Conservation (phyloP, 345 rosid genomes). For the Acer saccharum region DNA sequence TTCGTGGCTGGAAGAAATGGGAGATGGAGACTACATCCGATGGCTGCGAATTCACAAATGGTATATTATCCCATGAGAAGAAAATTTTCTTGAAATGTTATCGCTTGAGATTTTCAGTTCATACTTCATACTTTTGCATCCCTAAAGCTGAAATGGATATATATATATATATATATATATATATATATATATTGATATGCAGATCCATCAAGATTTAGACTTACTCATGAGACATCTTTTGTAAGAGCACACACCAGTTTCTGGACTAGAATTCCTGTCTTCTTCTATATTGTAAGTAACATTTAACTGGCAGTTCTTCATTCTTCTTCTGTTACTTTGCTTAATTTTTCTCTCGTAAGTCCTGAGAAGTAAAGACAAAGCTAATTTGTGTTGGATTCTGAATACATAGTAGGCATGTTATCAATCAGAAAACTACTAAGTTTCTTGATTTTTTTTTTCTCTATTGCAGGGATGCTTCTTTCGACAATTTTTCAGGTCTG, state of each 20-base stretch:
- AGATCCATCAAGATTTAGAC: constrained; percentile 95
- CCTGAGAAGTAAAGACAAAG: background rate
- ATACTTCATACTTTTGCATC: background rate
- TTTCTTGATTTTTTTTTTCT: constrained; percentile 11
- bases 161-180: no score
- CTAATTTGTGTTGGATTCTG: background rate
- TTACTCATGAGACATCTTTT: constrained; percentile 88
- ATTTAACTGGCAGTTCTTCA: background rate
- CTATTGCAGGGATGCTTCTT: constrained; percentile 85
- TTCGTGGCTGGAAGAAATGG: constrained; percentile 94
- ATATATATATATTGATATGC: constrained; percentile 18
- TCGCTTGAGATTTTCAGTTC: constrained; percentile 9
- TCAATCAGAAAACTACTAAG: background rate
- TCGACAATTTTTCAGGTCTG: constrained; percentile 87
- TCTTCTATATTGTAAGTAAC: constrained; percentile 75
- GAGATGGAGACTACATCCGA: constrained; percentile 75
- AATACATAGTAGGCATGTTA: background rate
- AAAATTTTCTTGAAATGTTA: constrained; percentile 8
- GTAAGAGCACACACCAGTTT: constrained; percentile 84
- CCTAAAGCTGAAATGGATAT: constrained; percentile 21
- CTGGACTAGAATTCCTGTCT: constrained; percentile 86
- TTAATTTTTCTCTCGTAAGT: background rate
- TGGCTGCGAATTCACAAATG: constrained; percentile 79
- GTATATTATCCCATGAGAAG: constrained; percentile 38
- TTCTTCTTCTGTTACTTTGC: background rate